These are phyloP conservation scores for Boletus rufocinnamomeus DNA, from an alignment of 768 basidiomycete genomes.

Conservation along the genomic window DNA sequence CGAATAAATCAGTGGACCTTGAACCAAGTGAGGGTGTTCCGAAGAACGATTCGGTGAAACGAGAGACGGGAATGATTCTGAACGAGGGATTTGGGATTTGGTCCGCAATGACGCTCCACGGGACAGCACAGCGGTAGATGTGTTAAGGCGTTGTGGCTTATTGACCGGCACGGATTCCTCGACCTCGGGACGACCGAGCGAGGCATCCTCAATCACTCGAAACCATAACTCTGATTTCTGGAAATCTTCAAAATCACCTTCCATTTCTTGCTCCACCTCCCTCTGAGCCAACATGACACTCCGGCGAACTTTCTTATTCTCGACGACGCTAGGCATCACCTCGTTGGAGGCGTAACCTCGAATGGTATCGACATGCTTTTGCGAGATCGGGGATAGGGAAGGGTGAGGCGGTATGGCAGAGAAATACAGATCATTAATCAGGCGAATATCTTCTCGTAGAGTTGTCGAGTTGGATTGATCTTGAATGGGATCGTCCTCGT, in stretches of 20 bases:
- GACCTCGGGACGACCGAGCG: slow-evolving; percentile 30
- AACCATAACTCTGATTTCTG: slow-evolving; percentile 90
- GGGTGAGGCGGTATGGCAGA: slow-evolving; percentile 57
- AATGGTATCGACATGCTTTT: slow-evolving; percentile 71
- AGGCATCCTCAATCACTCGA: slow-evolving; percentile 76
- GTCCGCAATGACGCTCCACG: slow-evolving; percentile 9
- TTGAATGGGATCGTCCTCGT: slow-evolving; percentile 62
- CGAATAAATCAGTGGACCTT: slow-evolving; percentile 20
- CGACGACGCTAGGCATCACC: slow-evolving; percentile 39
- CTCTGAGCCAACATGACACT: slow-evolving; percentile 83
- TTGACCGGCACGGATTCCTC: background rate
- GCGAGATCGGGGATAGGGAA: slow-evolving; percentile 62
- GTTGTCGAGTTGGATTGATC: slow-evolving; percentile 59
- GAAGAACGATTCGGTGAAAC: slow-evolving; percentile 10
- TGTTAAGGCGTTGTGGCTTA: slow-evolving; percentile 12
- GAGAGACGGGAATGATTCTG: slow-evolving; percentile 42
- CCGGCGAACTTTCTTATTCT: slow-evolving; percentile 61
- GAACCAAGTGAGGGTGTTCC: slow-evolving; percentile 19
- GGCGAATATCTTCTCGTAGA: slow-evolving; percentile 81
- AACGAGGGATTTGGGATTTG: slow-evolving; percentile 29
- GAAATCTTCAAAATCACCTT: slow-evolving; percentile 89
- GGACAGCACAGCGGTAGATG: slow-evolving; percentile 7
- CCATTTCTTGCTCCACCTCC: slow-evolving; percentile 87
- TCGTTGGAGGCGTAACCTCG: slow-evolving; percentile 61
- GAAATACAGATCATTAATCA: slow-evolving; percentile 91